Percentiles rank a stretch among this genome's conserved stretches.
Conservation (phyloP, 2,329 filamentous ascomycete genomes). For the Oidium heveae region DNA sequence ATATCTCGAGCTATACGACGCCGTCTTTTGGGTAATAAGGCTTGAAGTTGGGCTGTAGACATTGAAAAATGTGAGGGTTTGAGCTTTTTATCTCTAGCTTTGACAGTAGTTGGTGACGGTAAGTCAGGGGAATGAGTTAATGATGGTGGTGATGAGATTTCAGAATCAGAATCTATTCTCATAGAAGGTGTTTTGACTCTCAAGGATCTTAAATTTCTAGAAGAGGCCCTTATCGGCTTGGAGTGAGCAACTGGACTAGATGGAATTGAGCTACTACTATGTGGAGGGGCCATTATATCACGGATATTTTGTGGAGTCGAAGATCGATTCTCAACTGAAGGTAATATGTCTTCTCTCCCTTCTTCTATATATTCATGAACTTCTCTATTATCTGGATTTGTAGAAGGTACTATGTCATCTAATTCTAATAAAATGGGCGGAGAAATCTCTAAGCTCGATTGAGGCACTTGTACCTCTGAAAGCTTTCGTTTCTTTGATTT, state of each 20-base stretch:
- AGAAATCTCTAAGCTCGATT: slow-evolving; percentile 7
- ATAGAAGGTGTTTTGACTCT: slow-evolving; percentile 10
- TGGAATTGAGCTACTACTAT: slow-evolving; percentile 10
- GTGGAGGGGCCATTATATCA: slow-evolving; percentile 14
- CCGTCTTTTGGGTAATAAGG: slow-evolving; percentile 14
- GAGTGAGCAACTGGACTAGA: slow-evolving; percentile 2
- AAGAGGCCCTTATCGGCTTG: slow-evolving; percentile 6
- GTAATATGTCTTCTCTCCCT: not conserved
- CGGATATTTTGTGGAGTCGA: slow-evolving; percentile 11
- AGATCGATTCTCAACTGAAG: slow-evolving; percentile 7
- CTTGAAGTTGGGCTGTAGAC: slow-evolving; percentile 9
- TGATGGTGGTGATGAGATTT: slow-evolving; percentile 33
- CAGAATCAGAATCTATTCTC: slow-evolving; percentile 9
- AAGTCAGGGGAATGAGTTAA: slow-evolving; percentile 39
- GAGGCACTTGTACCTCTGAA: slow-evolving; percentile 10
- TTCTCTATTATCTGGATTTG: slow-evolving; percentile 5
- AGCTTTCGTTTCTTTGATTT: slow-evolving; percentile 29
- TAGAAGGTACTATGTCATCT: slow-evolving; percentile 9
- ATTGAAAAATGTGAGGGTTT: not conserved
- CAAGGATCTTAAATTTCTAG: slow-evolving; percentile 8
- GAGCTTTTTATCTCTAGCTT: not conserved
- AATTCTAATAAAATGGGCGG: slow-evolving; percentile 2
- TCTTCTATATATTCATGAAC: slow-evolving; percentile 4
- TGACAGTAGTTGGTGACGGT: slow-evolving; percentile 4
- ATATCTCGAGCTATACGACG: slow-evolving; percentile 11